phyloP scores from a whole-genome alignment of 2,329 filamentous ascomycete species.

The Hypocrella siamensis region DNA sequence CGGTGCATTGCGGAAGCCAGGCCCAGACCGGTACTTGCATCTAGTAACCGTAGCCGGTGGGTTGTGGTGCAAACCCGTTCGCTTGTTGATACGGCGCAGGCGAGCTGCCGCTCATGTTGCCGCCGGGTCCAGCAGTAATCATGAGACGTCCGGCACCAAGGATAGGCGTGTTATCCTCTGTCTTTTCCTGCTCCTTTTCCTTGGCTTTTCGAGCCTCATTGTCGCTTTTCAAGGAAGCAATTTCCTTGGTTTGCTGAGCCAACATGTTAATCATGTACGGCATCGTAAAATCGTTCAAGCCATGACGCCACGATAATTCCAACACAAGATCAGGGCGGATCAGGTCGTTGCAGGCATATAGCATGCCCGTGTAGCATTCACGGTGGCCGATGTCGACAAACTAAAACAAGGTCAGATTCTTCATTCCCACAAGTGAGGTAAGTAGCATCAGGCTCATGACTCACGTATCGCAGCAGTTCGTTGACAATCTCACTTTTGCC shows the following conservation, averaged over 20 bases:
- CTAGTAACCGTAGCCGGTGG: conserved; percentile 61
- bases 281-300: conserved; percentile 95
- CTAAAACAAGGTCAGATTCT: conserved; percentile 30
- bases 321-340: conserved; percentile 85
- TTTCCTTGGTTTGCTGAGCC: conserved; percentile 74
- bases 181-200: conserved; percentile 59
- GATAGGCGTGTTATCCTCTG: conserved; percentile 88
- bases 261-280: conserved; percentile 99
- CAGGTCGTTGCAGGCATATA: conserved; percentile 96
- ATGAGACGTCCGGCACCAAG: conserved; percentile 78
- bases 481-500: conserved; percentile 85
- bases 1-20: conserved; percentile 7
- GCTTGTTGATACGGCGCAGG: conserved; percentile 58
- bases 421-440: neutral
- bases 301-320: conserved; percentile 93
- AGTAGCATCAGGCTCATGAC: conserved; percentile 23
- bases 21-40: conserved; percentile 14
- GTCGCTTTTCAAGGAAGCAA: conserved; percentile 77
- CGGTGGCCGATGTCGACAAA: conserved; percentile 98
- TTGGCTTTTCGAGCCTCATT: conserved; percentile 84
- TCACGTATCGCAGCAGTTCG: conserved; percentile 89
- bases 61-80: conserved; percentile 81
- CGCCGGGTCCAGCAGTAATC: conserved; percentile 82
- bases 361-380: conserved; percentile 99
- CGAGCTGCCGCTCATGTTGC: conserved; percentile 29